Evolutionary conservation across 306 rosid genomes (phyloP).

Genomic region (Prunus kanzakura): DNA sequence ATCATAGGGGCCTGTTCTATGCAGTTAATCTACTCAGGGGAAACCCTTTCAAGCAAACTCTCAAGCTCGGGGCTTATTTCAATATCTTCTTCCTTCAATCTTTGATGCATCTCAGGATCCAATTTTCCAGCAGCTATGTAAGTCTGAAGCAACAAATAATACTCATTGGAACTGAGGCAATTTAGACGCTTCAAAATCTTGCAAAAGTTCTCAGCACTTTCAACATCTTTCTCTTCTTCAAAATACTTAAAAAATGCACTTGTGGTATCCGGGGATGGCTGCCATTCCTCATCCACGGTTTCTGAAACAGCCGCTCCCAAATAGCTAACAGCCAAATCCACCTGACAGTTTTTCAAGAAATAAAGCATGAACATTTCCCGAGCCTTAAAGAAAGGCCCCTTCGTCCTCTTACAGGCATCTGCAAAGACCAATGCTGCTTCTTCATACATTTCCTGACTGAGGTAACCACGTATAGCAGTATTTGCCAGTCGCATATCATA

Average conservation of each 20-base stretch:
- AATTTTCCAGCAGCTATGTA: slow-evolving; percentile 39
- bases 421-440: slow-evolving; percentile 58
- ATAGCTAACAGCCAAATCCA: slow-evolving; percentile 53
- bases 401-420: slow-evolving; percentile 42
- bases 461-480: slow-evolving; percentile 47
- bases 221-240: slow-evolving; percentile 53
- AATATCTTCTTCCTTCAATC: slow-evolving; percentile 37
- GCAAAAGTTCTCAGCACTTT: slow-evolving; percentile 52
- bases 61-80: slow-evolving; percentile 34
- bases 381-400: slow-evolving; percentile 49
- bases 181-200: slow-evolving; percentile 51
- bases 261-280: slow-evolving; percentile 35
- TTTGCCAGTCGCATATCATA: slow-evolving; percentile 56
- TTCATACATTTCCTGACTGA: slow-evolving; percentile 46
- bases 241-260: slow-evolving; percentile 59
- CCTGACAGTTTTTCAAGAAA: slow-evolving; percentile 41
- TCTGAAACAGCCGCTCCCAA: slow-evolving; percentile 49
- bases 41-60: slow-evolving; percentile 31
- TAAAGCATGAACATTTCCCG: slow-evolving; percentile 56
- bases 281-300: slow-evolving; percentile 37
- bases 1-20: background rate
- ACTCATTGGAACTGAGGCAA: slow-evolving; percentile 32
- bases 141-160: slow-evolving; percentile 45
- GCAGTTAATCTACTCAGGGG: slow-evolving; percentile 1
- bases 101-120: slow-evolving; percentile 31